Evolutionary conservation across 257 asterid genomes (phyloP), one percentile per base, ranked within the genome.

Genomic region (Handroanthus guayacan): DNA sequence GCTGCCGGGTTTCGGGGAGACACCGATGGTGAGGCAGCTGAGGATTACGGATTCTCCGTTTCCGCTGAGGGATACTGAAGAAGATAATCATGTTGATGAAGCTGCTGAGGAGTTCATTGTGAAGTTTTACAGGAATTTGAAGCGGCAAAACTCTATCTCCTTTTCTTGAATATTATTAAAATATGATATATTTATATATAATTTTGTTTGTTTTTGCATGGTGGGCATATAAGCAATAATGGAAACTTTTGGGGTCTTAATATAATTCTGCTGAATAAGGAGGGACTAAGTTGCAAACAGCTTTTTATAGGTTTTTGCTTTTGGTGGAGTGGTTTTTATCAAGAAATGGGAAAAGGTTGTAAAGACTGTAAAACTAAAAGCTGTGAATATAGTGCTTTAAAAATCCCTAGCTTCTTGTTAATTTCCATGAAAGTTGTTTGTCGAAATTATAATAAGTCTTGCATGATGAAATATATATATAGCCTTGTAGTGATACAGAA

Each of bases 1-100:
- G 0, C 81, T 90, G 0, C 95, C 96, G 0, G 95, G 95, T 7
- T 90, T 88, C 54, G 96, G 95, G 70, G 84, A 76, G 66, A 89
- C 87, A 64, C 97, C 97, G 10, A 58, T 84, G 86, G 97, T 89
- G 74, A 81, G 97, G 89, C 93, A 89, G 79, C 83, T 91, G 71
- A 87, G 97, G 87, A 75, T 89, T 5, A 89, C 95, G 0, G 97
- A 91, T 11, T 91, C 97, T 2, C 95, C 97, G 6, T 89, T 72
- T 8, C 95, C 97, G 10, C 3, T 84, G 20, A 68, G 68, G 14
- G 75, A 84, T 2, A 63, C 9, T 3, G 90, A 89, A 0, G 87
- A 73, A 0, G 84, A 80, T 41, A 69, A 25, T 31, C 87, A 76
- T 6, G 95, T 89, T 4, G 95, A 91, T 67, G 92, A 81, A 12